These are phyloP conservation scores for Lineolata rhizophorae DNA, from an alignment of 495 filamentous ascomycete genomes.

Conservation along the genomic window DNA sequence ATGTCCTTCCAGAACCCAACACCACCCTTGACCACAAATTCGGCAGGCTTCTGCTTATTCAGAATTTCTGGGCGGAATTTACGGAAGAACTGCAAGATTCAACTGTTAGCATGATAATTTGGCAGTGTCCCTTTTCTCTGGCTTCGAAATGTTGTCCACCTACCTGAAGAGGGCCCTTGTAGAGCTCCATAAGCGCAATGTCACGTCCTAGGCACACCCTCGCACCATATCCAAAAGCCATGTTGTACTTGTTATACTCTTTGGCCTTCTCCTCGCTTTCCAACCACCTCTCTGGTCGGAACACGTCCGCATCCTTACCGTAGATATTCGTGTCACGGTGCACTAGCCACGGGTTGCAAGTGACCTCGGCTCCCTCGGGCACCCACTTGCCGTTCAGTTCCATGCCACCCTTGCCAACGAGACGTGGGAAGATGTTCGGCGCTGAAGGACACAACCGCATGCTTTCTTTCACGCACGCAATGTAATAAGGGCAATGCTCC, in stretches of 20 bases:
- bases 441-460: constrained; percentile 24
- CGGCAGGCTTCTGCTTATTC: constrained; percentile 16
- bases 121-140: no score
- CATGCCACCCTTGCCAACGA: constrained; percentile 27
- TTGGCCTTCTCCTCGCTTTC: constrained; percentile 21
- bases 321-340: constrained; percentile 28
- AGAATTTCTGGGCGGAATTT: constrained; percentile 16
- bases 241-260: constrained; percentile 27
- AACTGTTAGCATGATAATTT: no score
- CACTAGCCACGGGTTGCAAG: constrained; percentile 29
- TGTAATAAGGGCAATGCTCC: constrained; percentile 25
- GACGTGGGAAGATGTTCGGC: constrained; percentile 24
- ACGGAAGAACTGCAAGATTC: constrained; percentile 14
- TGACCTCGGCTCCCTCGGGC: constrained; percentile 36
- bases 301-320: constrained; percentile 23
- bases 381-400: constrained; percentile 28
- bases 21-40: constrained; percentile 26
- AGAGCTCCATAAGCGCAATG: constrained; percentile 35
- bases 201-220: constrained; percentile 30
- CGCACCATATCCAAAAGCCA: constrained; percentile 32
- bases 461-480: constrained; percentile 28
- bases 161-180: constrained; percentile 28
- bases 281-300: constrained; percentile 22
- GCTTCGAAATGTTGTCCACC: no score
- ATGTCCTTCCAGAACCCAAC: constrained; percentile 26